A percentile compares a stretch with the other conserved stretches of the same genome.
These are phyloP conservation scores for Echium plantagineum DNA, from an alignment of 257 asterid genomes.

Conservation along the genomic window DNA sequence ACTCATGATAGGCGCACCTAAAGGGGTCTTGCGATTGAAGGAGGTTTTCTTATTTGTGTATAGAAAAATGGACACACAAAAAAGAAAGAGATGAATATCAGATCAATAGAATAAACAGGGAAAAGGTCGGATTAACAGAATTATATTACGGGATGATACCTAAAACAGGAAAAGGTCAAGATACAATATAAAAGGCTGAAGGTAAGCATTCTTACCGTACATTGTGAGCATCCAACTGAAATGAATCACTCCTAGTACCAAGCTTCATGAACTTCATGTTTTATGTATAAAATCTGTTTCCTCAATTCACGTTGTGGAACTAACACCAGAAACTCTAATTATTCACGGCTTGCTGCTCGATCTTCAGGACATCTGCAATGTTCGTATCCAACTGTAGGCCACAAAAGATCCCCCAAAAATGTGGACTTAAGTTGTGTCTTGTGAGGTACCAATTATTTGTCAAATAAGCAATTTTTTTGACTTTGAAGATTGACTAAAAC, in stretches of 20 bases:
- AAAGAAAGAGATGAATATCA: not conserved
- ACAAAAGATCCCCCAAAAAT: constrained; percentile 29
- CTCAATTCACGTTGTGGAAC: constrained; percentile 3
- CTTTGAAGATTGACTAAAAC: constrained; percentile 19
- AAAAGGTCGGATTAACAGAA: too few relatives aligned
- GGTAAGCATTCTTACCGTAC: constrained; percentile 45
- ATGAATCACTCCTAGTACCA: constrained; percentile 88
- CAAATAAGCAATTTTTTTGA: constrained; percentile 35
- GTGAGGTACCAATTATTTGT: constrained; percentile 58
- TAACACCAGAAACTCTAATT: not conserved
- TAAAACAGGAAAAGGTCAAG: not conserved
- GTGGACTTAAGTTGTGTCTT: constrained; percentile 38
- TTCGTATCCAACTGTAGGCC: constrained; percentile 36
- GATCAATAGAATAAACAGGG: not conserved
- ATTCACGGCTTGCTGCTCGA: constrained; percentile 17
- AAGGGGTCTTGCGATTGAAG: not conserved
- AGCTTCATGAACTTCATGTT: constrained; percentile 98
- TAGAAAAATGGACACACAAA: not conserved
- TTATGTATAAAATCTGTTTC: constrained; percentile 33
- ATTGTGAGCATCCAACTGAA: constrained; percentile 65
- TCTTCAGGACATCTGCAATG: constrained; percentile 30
- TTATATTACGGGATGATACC: too few relatives aligned
- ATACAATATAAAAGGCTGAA: not conserved
- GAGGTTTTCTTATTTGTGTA: not conserved
- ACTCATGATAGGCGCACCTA: too few relatives aligned